Conservation (phyloP, 768 basidiomycete genomes). For the button mushroom (Agaricus bisporus) region DNA sequence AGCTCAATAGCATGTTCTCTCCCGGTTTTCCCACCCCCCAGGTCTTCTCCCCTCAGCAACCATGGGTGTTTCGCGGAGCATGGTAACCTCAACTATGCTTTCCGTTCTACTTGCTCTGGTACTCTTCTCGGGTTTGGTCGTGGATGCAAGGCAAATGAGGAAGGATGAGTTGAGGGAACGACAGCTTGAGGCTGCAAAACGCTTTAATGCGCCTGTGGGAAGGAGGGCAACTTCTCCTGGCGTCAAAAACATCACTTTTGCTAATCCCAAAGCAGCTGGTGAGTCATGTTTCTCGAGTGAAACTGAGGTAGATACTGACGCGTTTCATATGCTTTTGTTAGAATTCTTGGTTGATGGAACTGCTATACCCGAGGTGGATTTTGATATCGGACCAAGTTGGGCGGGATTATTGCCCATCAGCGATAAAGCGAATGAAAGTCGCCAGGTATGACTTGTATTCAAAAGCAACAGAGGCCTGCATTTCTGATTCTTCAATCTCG, state of each 20-base stretch:
- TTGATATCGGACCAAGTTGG: constrained; percentile 74
- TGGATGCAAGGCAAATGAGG: constrained; percentile 25
- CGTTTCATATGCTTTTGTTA: constrained; percentile 15
- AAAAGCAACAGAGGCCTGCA: not conserved
- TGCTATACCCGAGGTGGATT: constrained; percentile 61
- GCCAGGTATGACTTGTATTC: constrained; percentile 40
- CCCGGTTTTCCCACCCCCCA: not conserved
- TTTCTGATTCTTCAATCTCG: not conserved
- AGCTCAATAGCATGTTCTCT: no score
- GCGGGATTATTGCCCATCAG: constrained; percentile 71
- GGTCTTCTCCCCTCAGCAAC: not conserved
- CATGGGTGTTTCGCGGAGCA: not conserved
- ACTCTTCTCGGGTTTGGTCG: constrained; percentile 9
- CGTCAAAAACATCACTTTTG: constrained; percentile 65
- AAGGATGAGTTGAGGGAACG: constrained; percentile 38
- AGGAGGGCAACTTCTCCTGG: constrained; percentile 15
- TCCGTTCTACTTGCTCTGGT: constrained; percentile 12
- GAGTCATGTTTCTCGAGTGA: constrained; percentile 12
- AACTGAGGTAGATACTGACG: not conserved
- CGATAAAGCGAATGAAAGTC: constrained; percentile 49
- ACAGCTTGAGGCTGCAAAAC: constrained; percentile 43
- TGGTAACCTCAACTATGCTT: constrained; percentile 1
- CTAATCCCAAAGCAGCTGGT: constrained; percentile 61
- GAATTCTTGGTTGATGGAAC: constrained; percentile 69
- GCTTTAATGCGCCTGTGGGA: constrained; percentile 20